Evolutionary conservation across 768 basidiomycete species (phyloP), one percentile per base, ranked within the genome.

Genomic region (Mycena filopes): DNA sequence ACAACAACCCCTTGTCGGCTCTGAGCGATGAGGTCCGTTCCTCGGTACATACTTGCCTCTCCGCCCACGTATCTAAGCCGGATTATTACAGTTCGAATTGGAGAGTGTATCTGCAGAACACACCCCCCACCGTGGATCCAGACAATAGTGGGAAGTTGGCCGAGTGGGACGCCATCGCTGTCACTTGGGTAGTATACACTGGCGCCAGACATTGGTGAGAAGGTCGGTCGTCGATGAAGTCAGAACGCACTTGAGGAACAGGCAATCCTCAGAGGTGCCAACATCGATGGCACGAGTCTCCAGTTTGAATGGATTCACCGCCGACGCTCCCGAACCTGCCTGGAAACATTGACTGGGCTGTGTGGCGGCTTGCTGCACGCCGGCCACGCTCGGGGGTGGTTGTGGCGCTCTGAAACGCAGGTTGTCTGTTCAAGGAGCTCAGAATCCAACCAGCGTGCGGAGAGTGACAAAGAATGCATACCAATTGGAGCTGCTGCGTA

Each of bases 11-110:
- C 74, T 23, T 76, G 74, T 16, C 73, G 73, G 40, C 79, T 74
- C 62, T 77, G 75, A 2, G 71, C 64, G 15, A 82, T 69, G n/a
- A 83, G 67, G 60, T 81, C 79, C 31, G 76, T 72, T 23, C 80
- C 81, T 33, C 72, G 63, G 62, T 69, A 78, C 3, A 42, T 28
- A 5, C 73, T 67, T 1, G 75, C 77, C 38, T 71, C 74, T 13
- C 78, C 79, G 2, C 29, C 42, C 11, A 73, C 60, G 43, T 81
- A 82, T 13, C 79, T 79, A 75, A 78, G 25, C 10, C 53, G 36
- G 29, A 26, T 20, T 29, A 55, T 21, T 15, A 56, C 16, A 43
- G 36, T 45, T 54, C 25, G 7, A 38, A 40, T n/a, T n/a, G n/a
- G n/a, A 42, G 58, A 12, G 6, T 8, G 36, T 42, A 36, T 31